Base-by-base conservation (phyloP, 176 grass and related monocot genomes). In the Rhipidocladum racemiflorum region DNA sequence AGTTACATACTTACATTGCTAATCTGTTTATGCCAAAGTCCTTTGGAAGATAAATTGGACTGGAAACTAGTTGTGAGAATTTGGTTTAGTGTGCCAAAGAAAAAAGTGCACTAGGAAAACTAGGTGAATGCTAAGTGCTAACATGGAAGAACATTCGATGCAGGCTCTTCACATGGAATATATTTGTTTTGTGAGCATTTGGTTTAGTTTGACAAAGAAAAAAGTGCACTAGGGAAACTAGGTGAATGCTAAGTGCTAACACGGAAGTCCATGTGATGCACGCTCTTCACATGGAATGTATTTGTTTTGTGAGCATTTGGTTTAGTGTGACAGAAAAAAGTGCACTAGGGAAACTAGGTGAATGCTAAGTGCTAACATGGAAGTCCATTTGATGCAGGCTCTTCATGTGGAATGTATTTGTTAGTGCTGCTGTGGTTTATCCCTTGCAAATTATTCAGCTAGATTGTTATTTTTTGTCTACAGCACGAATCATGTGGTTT, bases 1-100 rank as follows among this genome's bases (percentile, higher is more conserved):
- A 51, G 29, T 68, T 77, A 70, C 25, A 77, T 9, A 51, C 20
- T 68, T 77, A 70, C 25, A 77, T 78, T 57, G 6, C 40, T 38
- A 34, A 50, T 61, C n/a, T 78, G 53, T 39, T 68, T 71, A 16
- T 59, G 7, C 28, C 54, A 27, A 50, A 51, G 30, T 65, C 61
- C 17, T 62, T 60, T 12, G 39, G 40, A 62, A 28, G 38, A 21
- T 39, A 28, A 61, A 60, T 20, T 78, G 16, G 7, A 61, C 29
- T 38, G 53, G 30, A 70, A 66, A 68, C 62, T 53, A 39, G 50
- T 30, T 67, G 21, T n/a, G 9, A 15, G 9, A 45, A 78, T 50
- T 34, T 78, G 18, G 18, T 49, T 45, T 49, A 65, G 11, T 34
- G 7, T 77, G 74, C 27, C 39, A 61, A 46, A 18, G 61, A 76